Percentiles rank a stretch among this genome's conserved stretches.
These are phyloP conservation scores for Ceratobasidium sp. DNA, from an alignment of 1,284 basidiomycete genomes.

Conservation along the genomic window DNA sequence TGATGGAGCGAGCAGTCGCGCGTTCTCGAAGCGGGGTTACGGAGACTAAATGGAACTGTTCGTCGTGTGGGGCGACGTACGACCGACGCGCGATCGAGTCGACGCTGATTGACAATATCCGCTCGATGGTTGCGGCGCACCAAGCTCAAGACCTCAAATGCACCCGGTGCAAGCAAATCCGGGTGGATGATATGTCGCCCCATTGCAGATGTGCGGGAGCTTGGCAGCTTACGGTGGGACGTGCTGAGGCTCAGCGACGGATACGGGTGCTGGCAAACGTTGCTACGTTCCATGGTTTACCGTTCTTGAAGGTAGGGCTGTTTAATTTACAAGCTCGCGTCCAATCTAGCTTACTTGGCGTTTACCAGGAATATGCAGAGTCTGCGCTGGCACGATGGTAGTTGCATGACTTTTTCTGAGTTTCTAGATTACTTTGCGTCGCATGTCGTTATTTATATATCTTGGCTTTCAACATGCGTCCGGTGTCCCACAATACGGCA, in stretches of 20 bases:
- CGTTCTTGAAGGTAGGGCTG: constrained; percentile 69
- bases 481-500: too few species aligned
- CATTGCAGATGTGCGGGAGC: constrained; percentile 91
- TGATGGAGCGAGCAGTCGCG: constrained; percentile 65
- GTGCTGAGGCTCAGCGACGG: constrained; percentile 73
- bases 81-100: constrained; percentile 89
- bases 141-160: constrained; percentile 92
- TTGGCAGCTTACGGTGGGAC: constrained; percentile 76
- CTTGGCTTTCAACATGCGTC: too few species aligned
- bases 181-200: constrained; percentile 84
- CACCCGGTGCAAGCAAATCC: constrained; percentile 87
- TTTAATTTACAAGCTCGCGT: neutral
- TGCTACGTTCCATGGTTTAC: constrained; percentile 75
- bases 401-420: neutral
- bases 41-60: constrained; percentile 69
- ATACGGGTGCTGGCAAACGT: constrained; percentile 84
- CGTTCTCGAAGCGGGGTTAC: constrained; percentile 55
- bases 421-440: neutral
- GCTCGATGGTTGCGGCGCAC: constrained; percentile 77
- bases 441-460: neutral
- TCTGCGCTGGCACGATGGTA: constrained; percentile 40
- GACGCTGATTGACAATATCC: constrained; percentile 81
- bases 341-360: neutral
- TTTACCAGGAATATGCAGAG: constrained; percentile 41
- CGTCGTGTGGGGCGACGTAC: constrained; percentile 85